Conservation (phyloP, 2,329 filamentous ascomycete genomes). For the Aureobasidium sp. region DNA sequence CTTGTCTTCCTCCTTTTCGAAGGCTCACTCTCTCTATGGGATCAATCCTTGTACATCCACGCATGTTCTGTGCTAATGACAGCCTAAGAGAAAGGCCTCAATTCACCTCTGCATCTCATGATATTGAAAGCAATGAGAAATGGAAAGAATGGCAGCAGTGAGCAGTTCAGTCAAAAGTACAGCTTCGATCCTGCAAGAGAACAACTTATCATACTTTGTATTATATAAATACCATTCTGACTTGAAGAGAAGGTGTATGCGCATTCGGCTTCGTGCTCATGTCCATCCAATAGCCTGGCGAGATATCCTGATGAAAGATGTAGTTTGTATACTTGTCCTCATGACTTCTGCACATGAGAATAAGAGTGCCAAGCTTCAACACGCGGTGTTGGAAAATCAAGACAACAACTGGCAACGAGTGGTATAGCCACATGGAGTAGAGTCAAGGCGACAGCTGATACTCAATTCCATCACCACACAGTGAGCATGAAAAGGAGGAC, state of each 20-base stretch:
- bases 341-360: not conserved
- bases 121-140: not conserved
- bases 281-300: not conserved
- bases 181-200: not conserved
- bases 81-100: not conserved
- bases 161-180: not conserved
- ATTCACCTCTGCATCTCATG: not conserved
- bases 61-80: no score
- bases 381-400: not conserved
- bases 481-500: not conserved
- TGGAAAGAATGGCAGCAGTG: not conserved
- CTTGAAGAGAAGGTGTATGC: no score
- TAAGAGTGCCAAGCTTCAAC: not conserved
- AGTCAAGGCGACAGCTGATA: not conserved
- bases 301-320: not conserved
- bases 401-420: not conserved
- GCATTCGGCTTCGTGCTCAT: no score
- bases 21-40: not conserved
- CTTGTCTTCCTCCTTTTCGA: not conserved
- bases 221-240: not conserved
- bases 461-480: not conserved
- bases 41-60: not conserved
- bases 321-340: not conserved
- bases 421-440: not conserved
- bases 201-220: not conserved